These are phyloP conservation scores for Talaromyces verruculosus DNA, from an alignment of 2,329 filamentous ascomycete species.

Conservation along the genomic window DNA sequence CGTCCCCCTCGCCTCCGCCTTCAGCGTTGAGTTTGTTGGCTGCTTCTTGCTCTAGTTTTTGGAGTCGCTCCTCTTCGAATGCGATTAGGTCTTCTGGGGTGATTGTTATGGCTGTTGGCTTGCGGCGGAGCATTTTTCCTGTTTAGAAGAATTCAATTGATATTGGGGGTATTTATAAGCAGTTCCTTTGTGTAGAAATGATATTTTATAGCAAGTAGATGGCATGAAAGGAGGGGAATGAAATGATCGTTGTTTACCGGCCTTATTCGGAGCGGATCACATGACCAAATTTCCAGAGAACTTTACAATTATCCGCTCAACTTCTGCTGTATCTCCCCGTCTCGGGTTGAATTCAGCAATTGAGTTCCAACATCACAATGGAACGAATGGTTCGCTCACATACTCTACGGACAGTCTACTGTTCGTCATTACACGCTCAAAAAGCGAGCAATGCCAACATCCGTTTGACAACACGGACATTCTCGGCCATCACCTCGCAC, in stretches of 20 bases:
- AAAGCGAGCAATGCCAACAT: conserved; percentile 11
- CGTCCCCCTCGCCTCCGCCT: conserved; percentile 15
- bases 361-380: conserved; percentile 8
- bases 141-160: not conserved
- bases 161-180: not conserved
- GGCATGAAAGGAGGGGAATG: not conserved
- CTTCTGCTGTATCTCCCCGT: not conserved
- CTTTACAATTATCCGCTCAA: not conserved
- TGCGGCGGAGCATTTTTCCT: conserved; percentile 49
- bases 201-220: not conserved
- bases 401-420: conserved; percentile 4
- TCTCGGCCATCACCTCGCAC: conserved; percentile 1
- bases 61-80: conserved; percentile 46
- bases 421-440: not conserved
- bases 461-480: conserved; percentile 13
- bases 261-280: conserved; percentile 4
- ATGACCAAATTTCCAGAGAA: conserved; percentile 8
- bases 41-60: conserved; percentile 28
- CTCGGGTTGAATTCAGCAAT: not conserved
- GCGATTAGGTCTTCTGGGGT: conserved; percentile 49
- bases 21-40: conserved; percentile 29
- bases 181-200: too few species aligned
- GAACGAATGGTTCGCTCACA: conserved; percentile 10
- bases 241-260: not conserved
- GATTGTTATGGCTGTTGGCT: conserved; percentile 52